Base-by-base conservation (phyloP, 805 yeast genomes). In the Cyberlindnera sargentensis region DNA sequence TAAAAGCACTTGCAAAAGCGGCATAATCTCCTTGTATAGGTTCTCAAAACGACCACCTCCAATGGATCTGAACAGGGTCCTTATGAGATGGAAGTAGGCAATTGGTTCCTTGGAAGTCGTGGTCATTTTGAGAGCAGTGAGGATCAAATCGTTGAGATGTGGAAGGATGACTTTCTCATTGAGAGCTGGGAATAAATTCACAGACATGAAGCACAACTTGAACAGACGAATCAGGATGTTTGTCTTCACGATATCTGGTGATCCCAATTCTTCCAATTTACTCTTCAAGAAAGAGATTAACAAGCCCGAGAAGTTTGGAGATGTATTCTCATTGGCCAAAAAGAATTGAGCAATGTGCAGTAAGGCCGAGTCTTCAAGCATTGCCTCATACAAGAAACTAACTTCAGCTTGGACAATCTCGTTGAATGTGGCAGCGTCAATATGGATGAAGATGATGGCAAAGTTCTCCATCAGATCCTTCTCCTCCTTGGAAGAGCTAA, bases 21-120 rank as follows among this genome's bases (percentile, higher is more conserved):
- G 99, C 69, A 89, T 75, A 20, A 95, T 91, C 48, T 90, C 95
- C 53, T 93, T 87, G 67, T 95, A 95, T 15, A 93, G 69, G 42
- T 82, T 80, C 62, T 93, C 99, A 60, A 93, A 91, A 46, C 98
- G 72, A 6, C 99, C 99, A 40, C 99, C 98, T 31, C 97, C 96
- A 38, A 93, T 90, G 56, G 95, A 85, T 62, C 98, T 73, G 70
- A 93, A 93, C 40, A 93, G 67, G 0, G 95, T 87, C 55, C 98
- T 71, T 24, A 93, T 83, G 53, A 93, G 70, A 54, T 89, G 85
- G 49, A 91, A 90, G 60, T 89, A 93, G 3, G 88, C 87, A 25
- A 87, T 72, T 5, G 99, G 98, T 57, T 91, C 96, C 51, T 85
- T 84, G 0, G 97, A 86, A 6, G 81, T 79, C 1, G 96, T 84